A percentile compares a stretch with the other conserved stretches of the same genome.
Conservation (phyloP, 78 protist species). For the Chrysochromulina parva region DNA sequence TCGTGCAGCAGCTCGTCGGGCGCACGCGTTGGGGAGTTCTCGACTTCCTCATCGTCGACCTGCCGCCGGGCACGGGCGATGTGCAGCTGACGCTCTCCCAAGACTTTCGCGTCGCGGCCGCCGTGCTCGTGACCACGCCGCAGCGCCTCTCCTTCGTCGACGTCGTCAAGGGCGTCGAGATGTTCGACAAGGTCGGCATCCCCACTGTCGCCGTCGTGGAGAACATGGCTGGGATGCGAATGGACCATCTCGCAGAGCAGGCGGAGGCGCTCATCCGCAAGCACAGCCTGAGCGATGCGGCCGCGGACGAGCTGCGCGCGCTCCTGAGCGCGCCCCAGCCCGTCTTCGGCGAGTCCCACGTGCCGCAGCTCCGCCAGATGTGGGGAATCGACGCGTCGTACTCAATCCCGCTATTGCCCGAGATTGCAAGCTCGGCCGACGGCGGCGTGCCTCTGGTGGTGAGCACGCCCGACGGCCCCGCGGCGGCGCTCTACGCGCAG, state of each 20-base stretch:
- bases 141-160: constrained; percentile 60
- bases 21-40: constrained; percentile 80
- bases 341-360: neutral
- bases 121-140: constrained; percentile 71
- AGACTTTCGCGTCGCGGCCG: constrained; percentile 53
- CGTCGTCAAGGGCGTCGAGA: constrained; percentile 61
- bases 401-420: constrained; percentile 9
- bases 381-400: neutral
- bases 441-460: neutral
- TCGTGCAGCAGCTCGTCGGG: constrained; percentile 42
- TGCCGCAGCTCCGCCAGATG: neutral
- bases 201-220: constrained; percentile 53
- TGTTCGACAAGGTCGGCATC: constrained; percentile 50
- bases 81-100: constrained; percentile 91
- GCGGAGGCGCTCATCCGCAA: neutral
- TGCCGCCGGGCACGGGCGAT: constrained; percentile 99
- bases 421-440: neutral
- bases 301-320: neutral
- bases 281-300: neutral
- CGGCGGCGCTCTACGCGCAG: neutral
- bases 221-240: constrained; percentile 47
- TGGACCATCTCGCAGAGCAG: neutral
- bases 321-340: no score
- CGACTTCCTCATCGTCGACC: constrained; percentile 90
- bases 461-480: neutral